Evolutionary conservation across 768 basidiomycete genomes (phyloP), one percentile per base, ranked within the genome.

Genomic region (Leucocoprinus leucothites): DNA sequence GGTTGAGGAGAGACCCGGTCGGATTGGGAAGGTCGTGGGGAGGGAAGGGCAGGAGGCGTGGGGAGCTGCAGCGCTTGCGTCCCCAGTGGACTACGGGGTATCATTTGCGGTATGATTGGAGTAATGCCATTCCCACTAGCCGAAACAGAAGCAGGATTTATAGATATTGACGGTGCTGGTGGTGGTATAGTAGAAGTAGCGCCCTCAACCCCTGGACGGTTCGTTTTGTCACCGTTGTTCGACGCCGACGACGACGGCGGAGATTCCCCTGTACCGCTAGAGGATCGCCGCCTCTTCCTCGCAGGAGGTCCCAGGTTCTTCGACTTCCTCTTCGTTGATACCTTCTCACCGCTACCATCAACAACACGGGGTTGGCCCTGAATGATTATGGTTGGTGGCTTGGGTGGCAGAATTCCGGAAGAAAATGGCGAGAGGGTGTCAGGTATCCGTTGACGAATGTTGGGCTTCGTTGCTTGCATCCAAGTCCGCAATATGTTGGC

Each of bases 401-500:
- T 55, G 11, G 53, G 53, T 5, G 53, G 46, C 14, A 55, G 13
- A 41, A 42, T 31, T n/a, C 46, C 46, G 5, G 53, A 55, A 1
- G 53, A 25, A 1, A 41, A 48, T 16, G 53, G 56, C 11, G 58
- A 52, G 49, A 65, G 62, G 1, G 63, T 57, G 11, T 31, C 31
- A 5, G 31, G 31, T 53, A 67, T 66, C 21, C 67, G 66, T 48
- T 77, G 69, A 3, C 40, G n/a, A n/a, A 78, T 60, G 6, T 72
- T 60, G 2, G 76, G 75, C 52, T 69, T 73, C 24, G 78, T 62
- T 55, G 77, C 74, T 28, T 73, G 64, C 49, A 77, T 57, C 9
- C 82, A 69, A 9, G 68, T 65, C n/a, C 68, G 65, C 49, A 83
- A 67, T 40, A 82, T 82, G 13, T 69, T 72, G 2, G 74, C 75